Evolutionary conservation across 1,284 basidiomycete genomes (phyloP).

Genomic region (Pyrrhoderma noxium): DNA sequence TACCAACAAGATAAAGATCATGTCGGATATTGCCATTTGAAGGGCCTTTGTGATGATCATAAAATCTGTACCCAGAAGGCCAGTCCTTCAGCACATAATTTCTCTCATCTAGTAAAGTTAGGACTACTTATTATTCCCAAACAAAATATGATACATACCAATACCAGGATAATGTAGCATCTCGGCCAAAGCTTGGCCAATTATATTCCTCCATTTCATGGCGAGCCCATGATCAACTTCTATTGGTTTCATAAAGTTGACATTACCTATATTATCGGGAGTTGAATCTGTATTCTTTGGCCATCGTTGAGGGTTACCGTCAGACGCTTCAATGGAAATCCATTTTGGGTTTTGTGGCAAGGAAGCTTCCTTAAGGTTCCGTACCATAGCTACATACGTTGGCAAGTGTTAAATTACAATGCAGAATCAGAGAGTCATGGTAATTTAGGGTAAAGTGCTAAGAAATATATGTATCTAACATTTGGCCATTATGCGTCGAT

Average conservation of each 20-base stretch:
- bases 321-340: conserved; percentile 52
- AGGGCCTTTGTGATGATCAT: conserved; percentile 64
- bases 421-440: too few relatives aligned
- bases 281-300: conserved; percentile 47
- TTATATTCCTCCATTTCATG: conserved; percentile 53
- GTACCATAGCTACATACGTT: background rate
- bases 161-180: conserved; percentile 28
- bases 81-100: conserved; percentile 56
- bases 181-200: conserved; percentile 51
- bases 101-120: conserved; percentile 36
- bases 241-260: conserved; percentile 61
- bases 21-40: conserved; percentile 43
- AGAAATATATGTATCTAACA: too few relatives aligned
- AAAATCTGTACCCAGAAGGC: conserved; percentile 65
- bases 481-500: too few relatives aligned
- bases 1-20: conserved; percentile 72
- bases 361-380: conserved; percentile 11
- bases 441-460: too few relatives aligned
- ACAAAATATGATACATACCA: conserved; percentile 30
- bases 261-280: conserved; percentile 50
- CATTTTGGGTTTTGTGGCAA: conserved; percentile 47
- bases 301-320: conserved; percentile 47
- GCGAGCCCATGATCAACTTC: conserved; percentile 39
- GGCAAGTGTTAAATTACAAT: too few relatives aligned
- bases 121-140: background rate